Conservation (phyloP, 805 yeast genomes). For the Dipodascus albidus region DNA sequence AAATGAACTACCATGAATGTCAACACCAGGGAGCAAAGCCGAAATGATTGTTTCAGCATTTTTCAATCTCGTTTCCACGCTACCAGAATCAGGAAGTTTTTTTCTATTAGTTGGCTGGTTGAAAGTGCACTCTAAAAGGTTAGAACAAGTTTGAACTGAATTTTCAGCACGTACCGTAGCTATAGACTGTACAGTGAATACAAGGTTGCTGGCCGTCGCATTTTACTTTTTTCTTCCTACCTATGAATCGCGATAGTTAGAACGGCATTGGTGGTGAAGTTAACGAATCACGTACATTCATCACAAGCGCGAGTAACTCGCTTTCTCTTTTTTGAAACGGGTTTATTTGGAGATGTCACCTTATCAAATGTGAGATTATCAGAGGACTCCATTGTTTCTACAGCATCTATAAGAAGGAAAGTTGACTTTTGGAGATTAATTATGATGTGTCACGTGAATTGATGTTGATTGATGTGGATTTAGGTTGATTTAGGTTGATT, state of each 20-base stretch:
- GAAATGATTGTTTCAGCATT: slow-evolving; percentile 27
- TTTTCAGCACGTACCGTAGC: slow-evolving; percentile 33
- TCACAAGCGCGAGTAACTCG: slow-evolving; percentile 70
- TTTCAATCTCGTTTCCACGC: slow-evolving; percentile 26
- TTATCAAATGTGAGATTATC: neutral
- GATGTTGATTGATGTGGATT: no score
- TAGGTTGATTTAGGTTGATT: no score
- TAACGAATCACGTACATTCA: slow-evolving; percentile 37
- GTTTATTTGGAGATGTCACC: no score
- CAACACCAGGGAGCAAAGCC: slow-evolving; percentile 30
- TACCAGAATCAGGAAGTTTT: slow-evolving; percentile 25
- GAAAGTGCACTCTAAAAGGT: slow-evolving; percentile 49
- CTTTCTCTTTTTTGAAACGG: slow-evolving; percentile 32
- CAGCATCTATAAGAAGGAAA: no score
- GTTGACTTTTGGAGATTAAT: no score
- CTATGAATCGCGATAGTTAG: slow-evolving; percentile 6
- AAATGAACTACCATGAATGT: slow-evolving; percentile 24
- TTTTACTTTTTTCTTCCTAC: slow-evolving; percentile 59
- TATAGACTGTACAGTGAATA: slow-evolving; percentile 75
- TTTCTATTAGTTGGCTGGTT: slow-evolving; percentile 61
- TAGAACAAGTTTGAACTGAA: neutral
- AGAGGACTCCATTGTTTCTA: neutral
- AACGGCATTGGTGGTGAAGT: neutral
- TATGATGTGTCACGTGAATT: no score
- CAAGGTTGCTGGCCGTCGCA: slow-evolving; percentile 77